phyloP scores from a whole-genome alignment of 768 basidiomycete species.

The Tylopilus plumbeoviolaceoides region DNA sequence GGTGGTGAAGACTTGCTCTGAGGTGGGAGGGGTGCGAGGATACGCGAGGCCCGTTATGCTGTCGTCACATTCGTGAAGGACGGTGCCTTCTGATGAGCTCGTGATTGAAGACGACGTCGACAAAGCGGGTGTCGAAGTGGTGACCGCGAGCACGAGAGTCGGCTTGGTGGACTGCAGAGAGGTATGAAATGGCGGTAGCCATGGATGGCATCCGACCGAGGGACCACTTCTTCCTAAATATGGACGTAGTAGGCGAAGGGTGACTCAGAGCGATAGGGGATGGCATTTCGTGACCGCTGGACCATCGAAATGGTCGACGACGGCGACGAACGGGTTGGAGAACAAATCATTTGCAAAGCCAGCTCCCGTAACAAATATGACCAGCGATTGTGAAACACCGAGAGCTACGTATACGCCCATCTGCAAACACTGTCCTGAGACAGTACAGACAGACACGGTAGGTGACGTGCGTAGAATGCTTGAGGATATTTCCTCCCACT shows the following conservation, averaged over 20 bases:
- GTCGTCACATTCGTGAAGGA: constrained; percentile 52
- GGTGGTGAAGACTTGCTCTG: constrained; percentile 72
- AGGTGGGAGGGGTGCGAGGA: constrained; percentile 69
- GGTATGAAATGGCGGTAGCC: constrained; percentile 57
- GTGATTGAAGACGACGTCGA: constrained; percentile 74
- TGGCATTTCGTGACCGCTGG: constrained; percentile 33
- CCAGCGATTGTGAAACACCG: constrained; percentile 65
- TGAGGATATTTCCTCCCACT: constrained; percentile 51
- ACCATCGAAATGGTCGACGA: constrained; percentile 5
- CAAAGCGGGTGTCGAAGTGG: constrained; percentile 64
- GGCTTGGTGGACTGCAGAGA: constrained; percentile 57
- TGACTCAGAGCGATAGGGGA: constrained; percentile 66
- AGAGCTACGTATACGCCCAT: constrained; percentile 80
- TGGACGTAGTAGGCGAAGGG: constrained; percentile 47
- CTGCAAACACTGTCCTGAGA: constrained; percentile 31
- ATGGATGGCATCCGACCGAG: constrained; percentile 34
- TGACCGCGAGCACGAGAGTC: constrained; percentile 63
- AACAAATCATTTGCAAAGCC: constrained; percentile 41
- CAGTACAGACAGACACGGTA: constrained; percentile 26
- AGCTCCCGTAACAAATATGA: constrained; percentile 64
- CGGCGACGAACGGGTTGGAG: constrained; percentile 8
- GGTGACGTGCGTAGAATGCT: constrained; percentile 64
- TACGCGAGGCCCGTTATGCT: constrained; percentile 56
- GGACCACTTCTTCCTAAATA: constrained; percentile 59
- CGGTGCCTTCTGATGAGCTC: constrained; percentile 61